phyloP scores from a whole-genome alignment of 805 yeast genomes.

The Lipomyces lipofer region DNA sequence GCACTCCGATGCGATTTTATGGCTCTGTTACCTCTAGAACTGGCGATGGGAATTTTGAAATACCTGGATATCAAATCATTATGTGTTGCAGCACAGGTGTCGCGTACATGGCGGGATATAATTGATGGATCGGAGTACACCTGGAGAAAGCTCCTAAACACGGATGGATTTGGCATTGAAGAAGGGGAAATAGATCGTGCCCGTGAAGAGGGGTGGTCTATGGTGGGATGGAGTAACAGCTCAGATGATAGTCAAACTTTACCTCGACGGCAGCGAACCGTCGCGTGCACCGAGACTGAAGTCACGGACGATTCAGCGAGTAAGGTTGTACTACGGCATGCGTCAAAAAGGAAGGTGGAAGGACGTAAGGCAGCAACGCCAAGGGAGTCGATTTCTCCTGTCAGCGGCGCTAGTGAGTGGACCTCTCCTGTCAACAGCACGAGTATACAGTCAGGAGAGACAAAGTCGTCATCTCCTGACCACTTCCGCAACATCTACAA shows the following conservation, averaged over 20 bases:
- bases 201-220: constrained; percentile 38
- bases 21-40: constrained; percentile 69
- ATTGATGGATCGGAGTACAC: constrained; percentile 59
- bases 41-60: constrained; percentile 62
- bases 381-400: not conserved
- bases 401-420: not conserved
- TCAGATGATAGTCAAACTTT: not conserved
- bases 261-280: not conserved
- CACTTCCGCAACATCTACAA: constrained; percentile 45
- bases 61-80: constrained; percentile 66
- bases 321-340: not conserved
- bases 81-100: constrained; percentile 61
- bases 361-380: not conserved
- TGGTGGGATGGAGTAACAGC: constrained; percentile 21
- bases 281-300: not conserved
- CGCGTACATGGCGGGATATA: constrained; percentile 66
- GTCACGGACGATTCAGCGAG: not conserved
- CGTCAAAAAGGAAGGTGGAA: not conserved
- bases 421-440: not conserved
- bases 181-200: constrained; percentile 49
- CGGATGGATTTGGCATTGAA: constrained; percentile 59
- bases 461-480: not conserved
- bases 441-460: not conserved
- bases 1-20: constrained; percentile 74
- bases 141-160: constrained; percentile 67